Percentiles rank a stretch among this genome's conserved stretches.
These are phyloP conservation scores for Xylariaceae sp. DNA, from an alignment of 2,329 filamentous ascomycete species.

Conservation along the genomic window DNA sequence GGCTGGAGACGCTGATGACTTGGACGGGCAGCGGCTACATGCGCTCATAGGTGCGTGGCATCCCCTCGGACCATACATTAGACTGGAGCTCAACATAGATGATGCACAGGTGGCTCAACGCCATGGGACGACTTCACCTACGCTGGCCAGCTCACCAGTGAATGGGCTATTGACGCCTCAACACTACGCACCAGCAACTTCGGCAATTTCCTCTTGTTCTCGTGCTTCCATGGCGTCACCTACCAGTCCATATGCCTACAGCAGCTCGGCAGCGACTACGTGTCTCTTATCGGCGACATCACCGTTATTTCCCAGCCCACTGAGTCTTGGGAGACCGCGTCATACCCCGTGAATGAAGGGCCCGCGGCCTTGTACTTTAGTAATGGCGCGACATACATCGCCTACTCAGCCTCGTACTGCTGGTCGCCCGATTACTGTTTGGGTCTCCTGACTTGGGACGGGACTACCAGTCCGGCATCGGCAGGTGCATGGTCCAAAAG, in stretches of 20 bases:
- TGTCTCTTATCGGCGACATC: slow-evolving; percentile 37
- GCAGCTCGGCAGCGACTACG: slow-evolving; percentile 35
- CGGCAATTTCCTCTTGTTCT: slow-evolving; percentile 51
- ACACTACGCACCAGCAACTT: slow-evolving; percentile 42
- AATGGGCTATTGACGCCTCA: slow-evolving; percentile 52
- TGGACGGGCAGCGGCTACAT: slow-evolving; percentile 47
- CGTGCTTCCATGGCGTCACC: slow-evolving; percentile 41
- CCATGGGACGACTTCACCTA: slow-evolving; percentile 50
- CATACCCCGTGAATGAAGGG: slow-evolving; percentile 51
- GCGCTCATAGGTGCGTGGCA: slow-evolving; percentile 41
- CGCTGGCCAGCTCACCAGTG: slow-evolving; percentile 39
- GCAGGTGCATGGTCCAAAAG: too few species aligned
- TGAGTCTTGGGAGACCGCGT: slow-evolving; percentile 45
- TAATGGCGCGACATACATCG: too few species aligned
- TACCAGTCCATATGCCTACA: slow-evolving; percentile 36
- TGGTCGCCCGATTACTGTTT: too few species aligned
- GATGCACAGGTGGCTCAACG: slow-evolving; percentile 38
- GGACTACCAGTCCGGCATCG: too few species aligned
- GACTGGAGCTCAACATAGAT: background rate
- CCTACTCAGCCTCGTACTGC: too few species aligned
- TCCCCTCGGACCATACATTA: background rate
- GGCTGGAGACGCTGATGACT: slow-evolving; percentile 32
- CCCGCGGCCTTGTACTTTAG: slow-evolving; percentile 48
- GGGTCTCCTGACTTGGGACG: too few species aligned
- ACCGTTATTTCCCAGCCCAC: slow-evolving; percentile 48